Base-by-base conservation (phyloP, 2,329 filamentous ascomycete species). In the Boeremia lycopersici region DNA sequence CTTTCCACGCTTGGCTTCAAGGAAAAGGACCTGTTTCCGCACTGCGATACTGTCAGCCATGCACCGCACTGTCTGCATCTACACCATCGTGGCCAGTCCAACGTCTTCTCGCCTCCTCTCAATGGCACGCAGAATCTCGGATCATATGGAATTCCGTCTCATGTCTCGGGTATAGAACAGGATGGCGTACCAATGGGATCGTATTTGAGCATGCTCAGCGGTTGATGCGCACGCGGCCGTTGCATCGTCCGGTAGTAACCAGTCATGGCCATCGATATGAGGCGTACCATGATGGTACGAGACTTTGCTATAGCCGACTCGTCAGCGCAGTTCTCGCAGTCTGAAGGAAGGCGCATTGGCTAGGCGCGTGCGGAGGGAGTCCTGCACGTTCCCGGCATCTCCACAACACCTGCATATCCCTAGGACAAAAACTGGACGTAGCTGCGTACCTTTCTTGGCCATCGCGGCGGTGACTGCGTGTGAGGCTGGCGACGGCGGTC, bases 131-230 rank as follows among this genome's bases (percentile, higher is more conserved):
- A 17, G 9, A 15, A 9, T 13, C 25, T 10, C 10, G 23, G 2
- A 17, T 10, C 23, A 7, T 9, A 13, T 23, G 11, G 2, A 17
- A 6, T 11, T 8, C 23, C 19, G 6, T 12, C 13, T 11, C 33
- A 33, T 8, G 11, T 3, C 3, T 25, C 25, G 17, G 8, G 17
- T 23, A 3, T 28, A 23, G 26, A 30, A 11, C 7, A 30, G 8
- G 15, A 13, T 23, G n/a, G 41, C 84, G 63, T 86, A 96, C 91
- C 89, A 62, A 99, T 93, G 36, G 95, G 95, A 74, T 99, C 95
- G 78, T 99, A 99, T 82, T 99, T 99, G 68, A 99, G 81, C 91
- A 99, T 95, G 80, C 92, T 96, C 78, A 99, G 85, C 52, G 96
- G 93, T 39, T 89, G 83, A 60, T 92, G 84, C 28, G 85, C 84